A percentile compares a stretch with the other conserved stretches of the same genome.
Conservation (phyloP, 2,329 filamentous ascomycete species). For the Cercospora zeina region DNA sequence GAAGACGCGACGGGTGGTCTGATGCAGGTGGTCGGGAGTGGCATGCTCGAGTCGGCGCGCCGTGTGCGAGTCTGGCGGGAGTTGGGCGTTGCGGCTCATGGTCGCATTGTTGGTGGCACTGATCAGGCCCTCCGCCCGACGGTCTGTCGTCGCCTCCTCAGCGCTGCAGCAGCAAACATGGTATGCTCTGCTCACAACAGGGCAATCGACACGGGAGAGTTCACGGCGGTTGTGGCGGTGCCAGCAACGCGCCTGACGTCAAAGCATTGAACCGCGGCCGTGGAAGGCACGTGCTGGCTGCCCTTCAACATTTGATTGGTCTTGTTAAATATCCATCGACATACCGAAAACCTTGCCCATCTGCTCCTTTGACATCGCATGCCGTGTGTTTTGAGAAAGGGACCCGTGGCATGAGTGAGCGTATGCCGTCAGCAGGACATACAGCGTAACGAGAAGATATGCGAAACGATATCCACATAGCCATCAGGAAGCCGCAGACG, state of each 20-base stretch:
- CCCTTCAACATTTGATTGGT: slow-evolving; percentile 1
- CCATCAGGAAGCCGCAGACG: background rate
- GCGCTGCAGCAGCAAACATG: slow-evolving; percentile 4
- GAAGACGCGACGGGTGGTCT: slow-evolving; percentile 63
- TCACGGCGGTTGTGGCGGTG: slow-evolving; percentile 1
- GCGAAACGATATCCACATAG: background rate
- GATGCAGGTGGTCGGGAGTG: slow-evolving; percentile 61
- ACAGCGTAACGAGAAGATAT: background rate
- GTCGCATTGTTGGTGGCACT: slow-evolving; percentile 18
- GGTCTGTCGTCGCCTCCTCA: background rate
- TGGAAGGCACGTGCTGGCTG: background rate
- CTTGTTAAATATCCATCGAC: slow-evolving; percentile 2
- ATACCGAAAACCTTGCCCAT: background rate
- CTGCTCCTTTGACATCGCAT: background rate
- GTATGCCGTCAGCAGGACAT: background rate
- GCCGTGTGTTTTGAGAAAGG: background rate
- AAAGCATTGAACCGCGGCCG: background rate
- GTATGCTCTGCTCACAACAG: background rate
- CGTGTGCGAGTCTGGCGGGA: slow-evolving; percentile 40
- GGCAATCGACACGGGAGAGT: background rate
- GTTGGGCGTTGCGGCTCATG: slow-evolving; percentile 23
- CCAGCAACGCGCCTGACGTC: slow-evolving; percentile 6
- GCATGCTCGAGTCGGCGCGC: slow-evolving; percentile 55
- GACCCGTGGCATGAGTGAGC: background rate
- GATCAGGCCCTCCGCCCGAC: background rate